A percentile compares a stretch with the other conserved stretches of the same genome.
Evolutionary conservation across 2,329 filamentous ascomycete species (phyloP).

Genomic region (Cordyceps javanica): DNA sequence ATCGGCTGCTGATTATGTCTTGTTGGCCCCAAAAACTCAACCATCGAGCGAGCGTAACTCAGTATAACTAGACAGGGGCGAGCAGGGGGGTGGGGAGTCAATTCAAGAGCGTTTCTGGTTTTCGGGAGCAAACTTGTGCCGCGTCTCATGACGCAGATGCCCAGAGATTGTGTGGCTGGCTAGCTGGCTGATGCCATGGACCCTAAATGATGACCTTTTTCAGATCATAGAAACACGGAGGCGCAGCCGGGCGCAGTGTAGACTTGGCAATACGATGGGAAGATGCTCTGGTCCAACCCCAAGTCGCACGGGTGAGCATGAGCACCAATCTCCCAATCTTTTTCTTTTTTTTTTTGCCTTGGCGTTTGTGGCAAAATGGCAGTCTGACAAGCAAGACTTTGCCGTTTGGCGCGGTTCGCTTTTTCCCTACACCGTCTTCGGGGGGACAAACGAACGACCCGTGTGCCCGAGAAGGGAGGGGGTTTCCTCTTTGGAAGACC

Average conservation of each 20-base stretch:
- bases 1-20: background rate
- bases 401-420: background rate
- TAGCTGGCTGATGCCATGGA: too few species aligned
- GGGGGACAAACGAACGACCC: background rate
- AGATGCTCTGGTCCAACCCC: background rate
- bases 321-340: background rate
- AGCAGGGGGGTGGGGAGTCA: too few species aligned
- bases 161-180: too few species aligned
- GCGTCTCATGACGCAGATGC: too few species aligned
- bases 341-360: background rate
- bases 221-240: background rate
- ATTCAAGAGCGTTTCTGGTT: too few species aligned
- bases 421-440: background rate
- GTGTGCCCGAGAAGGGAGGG: too few species aligned
- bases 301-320: background rate
- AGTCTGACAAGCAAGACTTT: background rate
- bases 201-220: too few species aligned
- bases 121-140: too few species aligned
- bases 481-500: too few species aligned
- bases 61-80: background rate
- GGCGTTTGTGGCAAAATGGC: background rate
- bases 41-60: too few species aligned
- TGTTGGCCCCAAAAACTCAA: background rate
- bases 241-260: background rate
- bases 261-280: background rate